Percentiles rank a stretch among this genome's conserved stretches.
Conservation (phyloP, 768 basidiomycete genomes). For the Tylopilus plumbeoviolaceoides region DNA sequence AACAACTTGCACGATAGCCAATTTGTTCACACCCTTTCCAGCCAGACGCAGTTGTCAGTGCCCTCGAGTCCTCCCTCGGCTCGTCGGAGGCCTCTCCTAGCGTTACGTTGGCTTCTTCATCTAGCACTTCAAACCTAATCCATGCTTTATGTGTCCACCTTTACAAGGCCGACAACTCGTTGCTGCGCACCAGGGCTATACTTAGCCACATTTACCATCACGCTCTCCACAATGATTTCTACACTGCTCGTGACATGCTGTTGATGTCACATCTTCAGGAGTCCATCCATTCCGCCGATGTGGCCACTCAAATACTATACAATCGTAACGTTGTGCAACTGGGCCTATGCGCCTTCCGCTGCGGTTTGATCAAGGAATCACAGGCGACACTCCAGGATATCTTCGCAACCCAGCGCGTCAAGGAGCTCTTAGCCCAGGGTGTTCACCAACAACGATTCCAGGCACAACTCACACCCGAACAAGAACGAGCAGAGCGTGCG, state of each 20-base stretch:
- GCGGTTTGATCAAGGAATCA: constrained; percentile 89
- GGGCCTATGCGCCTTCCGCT: constrained; percentile 94
- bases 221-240: constrained; percentile 93
- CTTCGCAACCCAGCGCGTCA: constrained; percentile 93
- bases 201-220: constrained; percentile 97
- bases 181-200: constrained; percentile 95
- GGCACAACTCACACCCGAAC: constrained; percentile 77
- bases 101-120: constrained; percentile 53
- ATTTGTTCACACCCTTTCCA: constrained; percentile 31
- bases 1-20: neutral
- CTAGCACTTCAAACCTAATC: constrained; percentile 70
- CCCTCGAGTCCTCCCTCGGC: constrained; percentile 71
- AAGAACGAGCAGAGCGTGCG: constrained; percentile 94
- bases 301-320: constrained; percentile 95
- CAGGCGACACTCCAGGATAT: constrained; percentile 93
- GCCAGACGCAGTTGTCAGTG: constrained; percentile 92
- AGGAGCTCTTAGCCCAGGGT: constrained; percentile 95
- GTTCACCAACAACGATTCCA: constrained; percentile 92
- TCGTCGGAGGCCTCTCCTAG: constrained; percentile 56
- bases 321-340: constrained; percentile 97
- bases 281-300: constrained; percentile 92
- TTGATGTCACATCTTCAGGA: constrained; percentile 99
- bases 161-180: constrained; percentile 87
- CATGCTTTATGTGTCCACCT: constrained; percentile 88
- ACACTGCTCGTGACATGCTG: constrained; percentile 96